phyloP scores from a whole-genome alignment of 257 asterid genomes.

The Jacaranda mimosifolia region DNA sequence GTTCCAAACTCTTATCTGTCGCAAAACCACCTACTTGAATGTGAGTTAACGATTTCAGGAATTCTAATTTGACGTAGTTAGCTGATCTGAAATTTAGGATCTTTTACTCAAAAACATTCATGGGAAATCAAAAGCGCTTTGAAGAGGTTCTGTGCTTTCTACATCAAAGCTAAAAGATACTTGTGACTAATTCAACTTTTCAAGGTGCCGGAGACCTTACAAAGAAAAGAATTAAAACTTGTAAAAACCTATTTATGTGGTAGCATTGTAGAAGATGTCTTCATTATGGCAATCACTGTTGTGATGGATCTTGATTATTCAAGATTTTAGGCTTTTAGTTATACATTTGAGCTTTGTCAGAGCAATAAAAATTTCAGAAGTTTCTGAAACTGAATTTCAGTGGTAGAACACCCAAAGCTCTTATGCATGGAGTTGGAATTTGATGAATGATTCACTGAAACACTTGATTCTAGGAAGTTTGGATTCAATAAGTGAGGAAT shows the following conservation, averaged over 20 bases:
- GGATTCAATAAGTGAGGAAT: not conserved
- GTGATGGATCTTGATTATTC: not conserved
- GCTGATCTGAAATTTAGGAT: not conserved
- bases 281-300: not conserved
- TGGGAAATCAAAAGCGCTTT: not conserved
- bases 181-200: not conserved
- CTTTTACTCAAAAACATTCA: not conserved
- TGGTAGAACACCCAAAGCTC: not conserved
- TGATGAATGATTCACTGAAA: conserved; percentile 12
- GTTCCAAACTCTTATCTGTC: not conserved
- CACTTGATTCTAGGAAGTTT: not conserved
- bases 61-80: not conserved
- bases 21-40: conserved; percentile 4
- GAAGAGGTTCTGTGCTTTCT: conserved; percentile 9
- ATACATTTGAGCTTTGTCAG: not conserved
- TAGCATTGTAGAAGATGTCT: not conserved
- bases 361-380: not conserved
- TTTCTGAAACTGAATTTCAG: conserved; percentile 1
- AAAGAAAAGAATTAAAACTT: not conserved
- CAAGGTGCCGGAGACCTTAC: conserved; percentile 15
- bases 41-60: not conserved
- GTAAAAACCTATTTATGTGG: not conserved
- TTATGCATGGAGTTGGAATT: not conserved
- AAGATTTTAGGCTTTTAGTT: not conserved
- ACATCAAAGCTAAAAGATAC: not conserved